phyloP scores from a whole-genome alignment of 2,329 filamentous ascomycete species.

The Aspergillus pseudonomiae region DNA sequence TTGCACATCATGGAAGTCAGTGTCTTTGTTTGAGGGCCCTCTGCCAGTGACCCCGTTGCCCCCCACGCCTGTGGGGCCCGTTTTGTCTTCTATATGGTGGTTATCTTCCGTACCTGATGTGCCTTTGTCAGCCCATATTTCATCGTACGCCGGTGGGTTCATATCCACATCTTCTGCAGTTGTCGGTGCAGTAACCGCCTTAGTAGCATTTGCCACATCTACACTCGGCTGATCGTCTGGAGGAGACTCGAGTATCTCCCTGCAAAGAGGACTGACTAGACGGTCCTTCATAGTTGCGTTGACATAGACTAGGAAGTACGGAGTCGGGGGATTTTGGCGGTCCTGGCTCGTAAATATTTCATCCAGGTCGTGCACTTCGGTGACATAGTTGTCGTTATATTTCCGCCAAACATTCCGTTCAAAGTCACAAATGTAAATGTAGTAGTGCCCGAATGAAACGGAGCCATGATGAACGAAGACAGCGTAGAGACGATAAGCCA shows the following conservation, averaged over 20 bases:
- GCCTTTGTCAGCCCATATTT: conserved; percentile 23
- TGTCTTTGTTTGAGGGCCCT: conserved; percentile 19
- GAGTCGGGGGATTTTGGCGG: conserved; percentile 67
- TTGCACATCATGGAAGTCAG: conserved; percentile 31
- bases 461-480: conserved; percentile 83
- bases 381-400: conserved; percentile 89
- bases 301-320: conserved; percentile 85
- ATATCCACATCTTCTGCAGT: conserved; percentile 29
- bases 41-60: conserved; percentile 10
- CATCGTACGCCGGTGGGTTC: conserved; percentile 35
- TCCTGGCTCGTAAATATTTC: conserved; percentile 71
- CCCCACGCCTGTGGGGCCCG: conserved; percentile 5
- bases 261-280: conserved; percentile 60
- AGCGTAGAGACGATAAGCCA: conserved; percentile 82
- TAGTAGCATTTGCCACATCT: conserved; percentile 11
- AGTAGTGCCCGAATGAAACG: conserved; percentile 83
- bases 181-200: conserved; percentile 19
- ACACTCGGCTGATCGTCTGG: conserved; percentile 7
- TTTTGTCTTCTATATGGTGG: conserved; percentile 13
- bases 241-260: conserved; percentile 40
- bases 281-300: conserved; percentile 65
- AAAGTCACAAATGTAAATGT: conserved; percentile 95
- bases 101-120: conserved; percentile 34
- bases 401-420: conserved; percentile 79
- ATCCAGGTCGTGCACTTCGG: conserved; percentile 63